These are phyloP conservation scores for Xylogone sp. DNA, from an alignment of 2,329 filamentous ascomycete genomes.

Conservation along the genomic window DNA sequence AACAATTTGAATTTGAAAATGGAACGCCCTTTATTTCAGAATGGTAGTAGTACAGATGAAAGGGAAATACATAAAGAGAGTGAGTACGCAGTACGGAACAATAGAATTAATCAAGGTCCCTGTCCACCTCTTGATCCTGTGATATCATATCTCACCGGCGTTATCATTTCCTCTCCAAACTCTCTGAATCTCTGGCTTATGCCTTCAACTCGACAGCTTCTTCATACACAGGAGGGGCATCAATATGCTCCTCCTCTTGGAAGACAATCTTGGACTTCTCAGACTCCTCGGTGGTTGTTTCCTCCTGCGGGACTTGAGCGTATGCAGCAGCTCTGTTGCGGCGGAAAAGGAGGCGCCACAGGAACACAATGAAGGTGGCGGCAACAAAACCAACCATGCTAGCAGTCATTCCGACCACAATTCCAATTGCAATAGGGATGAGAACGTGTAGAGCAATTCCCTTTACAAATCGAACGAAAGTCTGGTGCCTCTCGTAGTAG, in stretches of 20 bases:
- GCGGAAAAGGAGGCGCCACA: constrained; percentile 53
- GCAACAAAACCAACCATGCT: constrained; percentile 65
- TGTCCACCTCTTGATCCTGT: neutral
- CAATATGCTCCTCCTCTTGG: constrained; percentile 13
- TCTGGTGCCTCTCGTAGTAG: constrained; percentile 30
- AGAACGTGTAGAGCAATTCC: constrained; percentile 60
- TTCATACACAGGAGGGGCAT: constrained; percentile 25
- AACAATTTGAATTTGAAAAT: too few relatives aligned
- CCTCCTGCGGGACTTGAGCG: constrained; percentile 16
- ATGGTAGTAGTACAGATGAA: too few relatives aligned
- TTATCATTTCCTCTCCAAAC: neutral
- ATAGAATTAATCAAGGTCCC: too few relatives aligned
- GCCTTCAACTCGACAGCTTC: constrained; percentile 9
- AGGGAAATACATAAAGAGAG: too few relatives aligned
- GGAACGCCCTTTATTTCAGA: too few relatives aligned
- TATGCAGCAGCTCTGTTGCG: constrained; percentile 28
- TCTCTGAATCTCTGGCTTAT: neutral
- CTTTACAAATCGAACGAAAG: constrained; percentile 46
- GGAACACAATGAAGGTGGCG: constrained; percentile 56
- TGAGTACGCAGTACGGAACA: too few relatives aligned
- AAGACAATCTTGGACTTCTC: constrained; percentile 22
- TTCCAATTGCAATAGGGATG: constrained; percentile 64
- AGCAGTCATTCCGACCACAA: constrained; percentile 63
- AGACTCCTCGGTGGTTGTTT: constrained; percentile 10
- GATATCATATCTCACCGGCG: neutral